phyloP scores from a whole-genome alignment of 352 stramenopile genomes.

The Pythium diclinum region DNA sequence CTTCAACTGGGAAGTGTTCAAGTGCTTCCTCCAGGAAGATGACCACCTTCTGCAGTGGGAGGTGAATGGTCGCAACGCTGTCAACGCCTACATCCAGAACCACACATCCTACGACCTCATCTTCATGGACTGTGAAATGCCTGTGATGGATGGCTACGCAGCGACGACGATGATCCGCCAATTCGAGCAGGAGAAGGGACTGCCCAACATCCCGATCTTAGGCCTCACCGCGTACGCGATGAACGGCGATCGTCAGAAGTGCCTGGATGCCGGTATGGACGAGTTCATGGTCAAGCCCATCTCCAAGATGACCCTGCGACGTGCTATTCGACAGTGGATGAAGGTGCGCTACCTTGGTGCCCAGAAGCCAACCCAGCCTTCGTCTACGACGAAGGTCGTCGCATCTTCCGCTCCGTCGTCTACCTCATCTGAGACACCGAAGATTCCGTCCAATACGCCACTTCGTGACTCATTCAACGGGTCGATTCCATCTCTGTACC shows the following conservation, averaged over 20 bases:
- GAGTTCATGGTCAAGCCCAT: constrained; percentile 88
- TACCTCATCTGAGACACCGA: constrained; percentile 3
- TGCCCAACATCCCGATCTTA: constrained; percentile 75
- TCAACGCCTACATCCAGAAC: constrained; percentile 70
- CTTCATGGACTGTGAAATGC: constrained; percentile 87
- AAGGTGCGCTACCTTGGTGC: constrained; percentile 35
- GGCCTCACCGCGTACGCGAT: constrained; percentile 87
- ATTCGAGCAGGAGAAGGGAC: constrained; percentile 63
- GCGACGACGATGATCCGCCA: constrained; percentile 65
- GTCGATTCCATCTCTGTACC: constrained; percentile 12
- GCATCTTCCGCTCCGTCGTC: constrained; percentile 8
- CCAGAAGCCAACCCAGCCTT: constrained; percentile 8
- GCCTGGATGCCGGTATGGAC: constrained; percentile 80
- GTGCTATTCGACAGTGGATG: constrained; percentile 81
- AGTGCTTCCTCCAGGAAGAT: constrained; percentile 80
- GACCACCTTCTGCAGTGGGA: constrained; percentile 83
- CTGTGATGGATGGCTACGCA: constrained; percentile 83
- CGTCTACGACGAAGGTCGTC: background rate
- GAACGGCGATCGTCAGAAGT: constrained; percentile 81
- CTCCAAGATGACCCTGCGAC: constrained; percentile 54
- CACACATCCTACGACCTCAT: constrained; percentile 77
- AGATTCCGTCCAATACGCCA: constrained; percentile 17
- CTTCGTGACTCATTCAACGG: constrained; percentile 19
- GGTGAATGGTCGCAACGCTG: constrained; percentile 68
- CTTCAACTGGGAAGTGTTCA: constrained; percentile 90